Conservation (phyloP, 331 rosid species). For the Quercus phellos region DNA sequence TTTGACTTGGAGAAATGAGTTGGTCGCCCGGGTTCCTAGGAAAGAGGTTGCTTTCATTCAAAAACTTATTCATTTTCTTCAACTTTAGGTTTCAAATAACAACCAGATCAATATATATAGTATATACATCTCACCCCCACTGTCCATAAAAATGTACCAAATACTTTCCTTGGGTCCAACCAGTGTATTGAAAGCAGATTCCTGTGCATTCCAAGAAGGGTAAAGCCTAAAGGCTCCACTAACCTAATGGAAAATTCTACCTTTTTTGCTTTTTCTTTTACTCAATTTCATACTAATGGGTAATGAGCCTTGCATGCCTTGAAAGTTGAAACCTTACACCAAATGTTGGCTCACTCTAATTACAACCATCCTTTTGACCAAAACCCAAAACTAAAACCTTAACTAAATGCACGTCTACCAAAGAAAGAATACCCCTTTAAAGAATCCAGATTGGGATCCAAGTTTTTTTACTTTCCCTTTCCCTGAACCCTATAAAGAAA, state of each 20-base stretch:
- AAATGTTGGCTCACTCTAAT: conserved; percentile 24
- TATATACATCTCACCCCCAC: neutral
- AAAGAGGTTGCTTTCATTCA: neutral
- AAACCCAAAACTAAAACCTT: conserved; percentile 12
- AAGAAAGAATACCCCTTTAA: conserved; percentile 21
- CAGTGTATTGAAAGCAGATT: conserved; percentile 22
- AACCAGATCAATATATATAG: neutral
- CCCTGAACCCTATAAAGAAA: conserved; percentile 55
- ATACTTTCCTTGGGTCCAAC: conserved; percentile 39
- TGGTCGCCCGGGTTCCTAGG: neutral
- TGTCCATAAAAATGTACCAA: conserved; percentile 14
- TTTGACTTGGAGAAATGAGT: conserved; percentile 16
- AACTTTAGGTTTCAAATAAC: conserved; percentile 1
- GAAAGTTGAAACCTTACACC: conserved; percentile 55
- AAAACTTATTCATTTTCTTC: neutral
- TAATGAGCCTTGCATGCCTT: conserved; percentile 52
- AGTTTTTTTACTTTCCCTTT: conserved; percentile 36
- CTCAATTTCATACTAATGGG: conserved; percentile 19
- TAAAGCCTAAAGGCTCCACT: conserved; percentile 46
- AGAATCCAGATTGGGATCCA: conserved; percentile 32
- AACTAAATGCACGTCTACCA: conserved; percentile 29
- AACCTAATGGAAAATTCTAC: conserved; percentile 42
- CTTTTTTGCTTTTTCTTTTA: conserved; percentile 31
- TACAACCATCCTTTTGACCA: conserved; percentile 37
- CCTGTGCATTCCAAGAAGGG: conserved; percentile 43